Evolutionary conservation across 169 alveolate genomes (phyloP).

Genomic region (Cryptosporidium andersoni): DNA sequence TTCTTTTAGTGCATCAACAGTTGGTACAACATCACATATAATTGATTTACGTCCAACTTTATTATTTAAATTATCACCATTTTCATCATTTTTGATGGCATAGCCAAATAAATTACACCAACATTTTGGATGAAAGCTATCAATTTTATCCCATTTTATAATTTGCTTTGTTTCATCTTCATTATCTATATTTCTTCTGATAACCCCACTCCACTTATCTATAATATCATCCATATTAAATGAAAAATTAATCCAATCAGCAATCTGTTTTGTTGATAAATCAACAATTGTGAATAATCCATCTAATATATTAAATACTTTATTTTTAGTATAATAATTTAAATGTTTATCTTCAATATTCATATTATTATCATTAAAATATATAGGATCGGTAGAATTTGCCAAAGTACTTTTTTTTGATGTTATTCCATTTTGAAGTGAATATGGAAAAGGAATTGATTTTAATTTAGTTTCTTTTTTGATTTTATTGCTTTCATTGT

Average conservation of each 20-base stretch:
- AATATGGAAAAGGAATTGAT: slow-evolving; percentile 20
- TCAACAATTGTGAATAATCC: slow-evolving; percentile 58
- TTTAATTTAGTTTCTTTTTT: not conserved
- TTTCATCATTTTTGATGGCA: slow-evolving; percentile 29
- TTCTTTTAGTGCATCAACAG: slow-evolving; percentile 51
- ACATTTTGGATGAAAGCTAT: slow-evolving; percentile 64
- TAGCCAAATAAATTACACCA: slow-evolving; percentile 71
- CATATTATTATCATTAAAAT: slow-evolving; percentile 1
- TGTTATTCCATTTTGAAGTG: slow-evolving; percentile 7
- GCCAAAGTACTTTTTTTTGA: slow-evolving; percentile 6
- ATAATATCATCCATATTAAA: slow-evolving; percentile 30
- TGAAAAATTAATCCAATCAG: slow-evolving; percentile 54
- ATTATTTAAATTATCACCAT: not conserved
- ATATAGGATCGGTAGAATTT: not conserved
- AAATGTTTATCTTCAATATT: not conserved
- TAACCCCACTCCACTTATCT: slow-evolving; percentile 35
- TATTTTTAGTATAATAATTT: not conserved
- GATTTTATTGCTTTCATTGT: not conserved
- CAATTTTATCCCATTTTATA: slow-evolving; percentile 15
- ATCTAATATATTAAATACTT: slow-evolving; percentile 18
- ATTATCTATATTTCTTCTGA: not conserved
- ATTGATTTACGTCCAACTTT: not conserved
- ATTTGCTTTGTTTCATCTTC: not conserved
- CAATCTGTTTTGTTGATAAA: slow-evolving; percentile 49
- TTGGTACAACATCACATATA: slow-evolving; percentile 61